Base-by-base conservation (phyloP, 208 protist genomes). In the Trypanosoma platydactyli region DNA sequence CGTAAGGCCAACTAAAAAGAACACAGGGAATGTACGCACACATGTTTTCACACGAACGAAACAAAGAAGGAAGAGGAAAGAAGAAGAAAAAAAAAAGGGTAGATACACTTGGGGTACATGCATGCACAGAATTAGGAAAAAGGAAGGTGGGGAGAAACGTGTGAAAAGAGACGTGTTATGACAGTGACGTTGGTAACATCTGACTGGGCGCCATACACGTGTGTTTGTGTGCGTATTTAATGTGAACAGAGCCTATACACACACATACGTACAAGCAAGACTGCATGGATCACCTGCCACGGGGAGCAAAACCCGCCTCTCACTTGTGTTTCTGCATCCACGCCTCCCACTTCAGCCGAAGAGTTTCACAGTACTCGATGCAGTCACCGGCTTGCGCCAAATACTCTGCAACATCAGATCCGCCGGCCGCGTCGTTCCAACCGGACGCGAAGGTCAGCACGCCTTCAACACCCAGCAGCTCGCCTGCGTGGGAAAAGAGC, bases 401-500 rank as follows among this genome's bases (percentile, higher is more conserved):
- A 9, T 58, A 64, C n/a, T 74, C 73, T 29, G 63, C 63, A n/a
- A 22, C 55, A 12, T n/a, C 50, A 7, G 3, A 9, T 38, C 35
- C 35, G 20, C 35, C 61, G 27, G 25, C 52, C 5, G 58, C 45
- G 40, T 81, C 76, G 59, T 88, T 88, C 68, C 70, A 83, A 0
- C 80, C 84, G 0, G 63, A 55, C 3, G 56, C 60, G 46, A 88
- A 76, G 15, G 71, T 45, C 1, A 50, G 52, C 52, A 88, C 61
- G 18, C 73, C 68, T 50, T 76, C 61, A 16, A 79, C 59, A 9
- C 72, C 49, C 7, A 76, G 46, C 4, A 80, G 40, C 13, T 57
- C 35, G 11, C 74, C 75, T 2, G 84, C 48, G 25, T 58, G 53
- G 5, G 46, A 6, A 53, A 87, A 89, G 15, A 93, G 46, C 1